Percentiles rank a stretch among this genome's conserved stretches.
These are phyloP conservation scores for Paracamarosporium sp. DNA, from an alignment of 2,329 filamentous ascomycete genomes.

Conservation along the genomic window DNA sequence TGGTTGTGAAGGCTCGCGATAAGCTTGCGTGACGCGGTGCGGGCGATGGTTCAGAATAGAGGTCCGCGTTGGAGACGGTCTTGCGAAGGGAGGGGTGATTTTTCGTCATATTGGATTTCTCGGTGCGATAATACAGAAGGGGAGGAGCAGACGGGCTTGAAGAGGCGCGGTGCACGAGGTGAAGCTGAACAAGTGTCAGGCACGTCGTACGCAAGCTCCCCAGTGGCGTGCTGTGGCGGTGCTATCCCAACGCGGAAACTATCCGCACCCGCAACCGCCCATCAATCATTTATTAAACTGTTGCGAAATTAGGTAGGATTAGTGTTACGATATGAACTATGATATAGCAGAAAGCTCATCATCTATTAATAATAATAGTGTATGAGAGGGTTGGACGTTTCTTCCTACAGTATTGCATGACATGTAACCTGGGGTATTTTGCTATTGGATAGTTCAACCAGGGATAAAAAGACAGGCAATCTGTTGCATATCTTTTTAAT, in stretches of 20 bases:
- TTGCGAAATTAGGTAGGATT: no score
- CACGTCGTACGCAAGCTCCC: conserved; percentile 6
- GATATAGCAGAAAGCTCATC: no score
- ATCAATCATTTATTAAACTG: neutral
- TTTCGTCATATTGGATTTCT: conserved; percentile 39
- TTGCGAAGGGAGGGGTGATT: conserved; percentile 46
- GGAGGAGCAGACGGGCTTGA: neutral
- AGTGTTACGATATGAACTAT: no score
- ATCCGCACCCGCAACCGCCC: conserved; percentile 5
- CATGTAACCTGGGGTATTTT: no score
- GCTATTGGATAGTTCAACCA: no score
- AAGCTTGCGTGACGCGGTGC: conserved; percentile 37
- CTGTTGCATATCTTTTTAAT: no score
- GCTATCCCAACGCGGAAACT: conserved; percentile 9
- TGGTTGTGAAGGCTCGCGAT: conserved; percentile 40
- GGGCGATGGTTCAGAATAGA: conserved; percentile 44
- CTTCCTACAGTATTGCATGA: no score
- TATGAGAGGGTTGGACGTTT: no score
- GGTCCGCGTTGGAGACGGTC: conserved; percentile 44
- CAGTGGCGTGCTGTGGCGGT: conserved; percentile 9
- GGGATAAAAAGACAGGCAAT: no score
- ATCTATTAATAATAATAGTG: no score
- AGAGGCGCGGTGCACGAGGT: neutral
- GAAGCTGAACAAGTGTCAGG: conserved; percentile 8
- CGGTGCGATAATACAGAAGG: neutral